A percentile compares a stretch with the other conserved stretches of the same genome.
These are phyloP conservation scores for Gossypium sturtianum DNA, from an alignment of 345 rosid species.

Conservation along the genomic window DNA sequence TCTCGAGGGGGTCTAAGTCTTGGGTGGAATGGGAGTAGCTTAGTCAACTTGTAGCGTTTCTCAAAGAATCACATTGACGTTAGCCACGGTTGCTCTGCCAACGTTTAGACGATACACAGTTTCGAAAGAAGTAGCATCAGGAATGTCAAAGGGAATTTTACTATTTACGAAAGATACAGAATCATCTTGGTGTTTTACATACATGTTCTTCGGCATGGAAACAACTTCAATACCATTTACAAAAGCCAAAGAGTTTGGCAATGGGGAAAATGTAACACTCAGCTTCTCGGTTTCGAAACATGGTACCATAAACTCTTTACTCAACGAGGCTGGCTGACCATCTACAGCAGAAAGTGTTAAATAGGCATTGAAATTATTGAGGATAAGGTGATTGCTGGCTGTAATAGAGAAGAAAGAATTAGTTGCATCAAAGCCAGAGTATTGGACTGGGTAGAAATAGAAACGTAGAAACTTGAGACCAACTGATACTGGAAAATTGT, in stretches of 20 bases:
- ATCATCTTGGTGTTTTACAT: too few species aligned
- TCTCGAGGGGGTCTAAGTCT: too few species aligned
- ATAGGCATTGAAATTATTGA: constrained; percentile 23
- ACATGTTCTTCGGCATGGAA: too few species aligned
- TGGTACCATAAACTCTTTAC: neutral
- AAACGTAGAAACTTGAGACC: constrained; percentile 14
- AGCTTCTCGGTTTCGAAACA: too few species aligned
- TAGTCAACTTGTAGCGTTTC: too few species aligned
- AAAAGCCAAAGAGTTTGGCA: too few species aligned
- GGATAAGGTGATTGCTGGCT: constrained; percentile 8
- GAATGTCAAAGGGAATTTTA: neutral
- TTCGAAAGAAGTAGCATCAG: neutral
- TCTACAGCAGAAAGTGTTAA: neutral
- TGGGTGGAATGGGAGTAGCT: too few species aligned
- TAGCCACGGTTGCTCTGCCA: neutral
- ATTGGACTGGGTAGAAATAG: constrained; percentile 7
- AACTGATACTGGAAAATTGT: constrained; percentile 12
- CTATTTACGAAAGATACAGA: constrained; percentile 9
- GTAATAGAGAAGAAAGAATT: constrained; percentile 20
- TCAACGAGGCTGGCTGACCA: neutral
- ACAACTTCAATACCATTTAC: too few species aligned
- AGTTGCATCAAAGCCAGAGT: neutral
- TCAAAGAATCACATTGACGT: neutral
- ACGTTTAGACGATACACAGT: too few species aligned
- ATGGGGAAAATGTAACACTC: too few species aligned